These are phyloP conservation scores for Mucor circinelloides DNA, from an alignment of 371 early-diverging fungal genomes.

Conservation along the genomic window DNA sequence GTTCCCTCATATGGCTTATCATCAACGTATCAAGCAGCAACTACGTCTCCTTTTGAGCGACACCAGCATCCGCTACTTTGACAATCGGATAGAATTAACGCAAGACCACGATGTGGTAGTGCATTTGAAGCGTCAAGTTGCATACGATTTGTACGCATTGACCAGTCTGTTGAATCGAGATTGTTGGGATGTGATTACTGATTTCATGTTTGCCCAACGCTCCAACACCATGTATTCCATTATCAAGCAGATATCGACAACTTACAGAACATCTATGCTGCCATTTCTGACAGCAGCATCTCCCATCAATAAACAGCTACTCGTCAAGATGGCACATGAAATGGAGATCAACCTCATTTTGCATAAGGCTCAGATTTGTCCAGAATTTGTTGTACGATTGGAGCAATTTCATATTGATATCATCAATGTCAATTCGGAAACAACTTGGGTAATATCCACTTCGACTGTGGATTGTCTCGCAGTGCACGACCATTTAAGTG, in stretches of 20 bases:
- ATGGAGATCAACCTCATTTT: constrained; percentile 3
- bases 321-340: neutral
- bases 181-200: neutral
- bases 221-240: neutral
- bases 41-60: neutral
- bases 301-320: neutral
- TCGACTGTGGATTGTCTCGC: neutral
- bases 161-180: neutral
- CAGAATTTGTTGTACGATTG: neutral
- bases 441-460: neutral
- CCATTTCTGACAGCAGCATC: neutral
- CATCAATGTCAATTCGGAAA: neutral
- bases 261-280: constrained; percentile 1
- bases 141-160: neutral
- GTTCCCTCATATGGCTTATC: neutral
- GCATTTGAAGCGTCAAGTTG: neutral
- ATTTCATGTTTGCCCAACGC: neutral
- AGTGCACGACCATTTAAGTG: neutral
- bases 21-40: neutral
- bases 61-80: neutral
- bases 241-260: neutral
- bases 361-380: neutral
- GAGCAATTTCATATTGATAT: constrained; percentile 1
- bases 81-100: neutral
- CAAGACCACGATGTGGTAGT: neutral